Evolutionary conservation across 2,329 filamentous ascomycete genomes (phyloP).

Genomic region (Trichoderma harzianum): DNA sequence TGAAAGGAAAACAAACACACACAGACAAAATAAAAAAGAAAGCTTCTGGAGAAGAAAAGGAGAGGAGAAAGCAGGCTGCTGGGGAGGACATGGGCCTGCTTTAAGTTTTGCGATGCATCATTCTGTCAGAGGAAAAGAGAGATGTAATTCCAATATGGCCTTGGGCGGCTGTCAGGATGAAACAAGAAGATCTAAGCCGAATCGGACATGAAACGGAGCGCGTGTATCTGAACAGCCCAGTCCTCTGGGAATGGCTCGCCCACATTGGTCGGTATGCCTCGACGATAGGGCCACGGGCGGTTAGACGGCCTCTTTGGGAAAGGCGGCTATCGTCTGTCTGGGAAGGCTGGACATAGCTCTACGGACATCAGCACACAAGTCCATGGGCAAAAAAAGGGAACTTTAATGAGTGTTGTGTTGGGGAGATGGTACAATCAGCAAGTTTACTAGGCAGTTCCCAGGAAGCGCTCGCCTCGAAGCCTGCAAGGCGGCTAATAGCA

Average conservation of each 20-base stretch:
- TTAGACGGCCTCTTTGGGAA: constrained; percentile 16
- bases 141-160: constrained; percentile 30
- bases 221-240: constrained; percentile 48
- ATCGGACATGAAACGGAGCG: constrained; percentile 49
- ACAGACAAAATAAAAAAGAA: neutral
- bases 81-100: constrained; percentile 31
- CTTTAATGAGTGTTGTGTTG: neutral
- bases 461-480: constrained; percentile 8
- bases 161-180: constrained; percentile 30
- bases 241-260: constrained; percentile 38
- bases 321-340: constrained; percentile 16
- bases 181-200: constrained; percentile 26
- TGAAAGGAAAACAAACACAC: constrained; percentile 17
- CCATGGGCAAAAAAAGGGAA: neutral
- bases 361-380: neutral
- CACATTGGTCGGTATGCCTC: constrained; percentile 51
- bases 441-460: neutral
- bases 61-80: constrained; percentile 26
- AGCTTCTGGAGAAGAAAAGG: constrained; percentile 20
- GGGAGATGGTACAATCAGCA: neutral
- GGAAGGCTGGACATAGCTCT: constrained; percentile 6
- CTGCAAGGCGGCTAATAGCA: constrained; percentile 5
- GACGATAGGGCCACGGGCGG: constrained; percentile 25
- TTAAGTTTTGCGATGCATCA: constrained; percentile 30
- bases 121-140: constrained; percentile 20